Base-by-base conservation (phyloP, 352 stramenopile genomes). In the Phytopythium ostracodes region DNA sequence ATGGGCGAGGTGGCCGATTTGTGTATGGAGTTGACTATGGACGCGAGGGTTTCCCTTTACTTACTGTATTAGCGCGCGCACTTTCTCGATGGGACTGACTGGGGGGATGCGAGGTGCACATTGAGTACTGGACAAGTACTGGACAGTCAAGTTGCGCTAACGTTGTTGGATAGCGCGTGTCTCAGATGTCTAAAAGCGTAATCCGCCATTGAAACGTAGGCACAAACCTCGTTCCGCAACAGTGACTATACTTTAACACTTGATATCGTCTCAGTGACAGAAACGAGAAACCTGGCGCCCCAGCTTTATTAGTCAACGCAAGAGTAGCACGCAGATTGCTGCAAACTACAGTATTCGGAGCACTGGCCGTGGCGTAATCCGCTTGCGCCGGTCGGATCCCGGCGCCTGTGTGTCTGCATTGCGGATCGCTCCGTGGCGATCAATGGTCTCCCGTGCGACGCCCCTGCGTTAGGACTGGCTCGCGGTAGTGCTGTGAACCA, bases 121-220 rank as follows among this genome's bases (percentile, higher is more conserved):
- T 42, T 44, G 38, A 44, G 38, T n/a, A 38, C 33, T 7, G 8
- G 42, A 15, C n/a, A 17, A 6, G 47, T 15, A 22, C n/a, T n/a
- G n/a, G n/a, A n/a, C n/a, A n/a, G n/a, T n/a, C n/a, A 54, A 20
- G 50, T 56, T 42, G 50, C 50, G 50, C 29, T 15, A 17, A 36
- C 9, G 51, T 44, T 44, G 51, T 20, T 17, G 9, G n/a, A 44
- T 22, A 3, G n/a, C 4, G 31, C 51, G 33, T 44, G 51, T 57
- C 31, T 20, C 51, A 44, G 24, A 20, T 33, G 4, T 18, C 18
- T 12, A 24, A 11, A 56, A 56, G 51, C 51, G 51, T 57, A 57
- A 57, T 44, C 51, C 11, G 22, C 25, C 8, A 7, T 24, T 3
- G 18, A 33, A 52, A 52, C 22, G n/a, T 33, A 33, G 24, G 20